Evolutionary conservation across 2,329 filamentous ascomycete genomes (phyloP).

Genomic region (Fusarium sacchari): DNA sequence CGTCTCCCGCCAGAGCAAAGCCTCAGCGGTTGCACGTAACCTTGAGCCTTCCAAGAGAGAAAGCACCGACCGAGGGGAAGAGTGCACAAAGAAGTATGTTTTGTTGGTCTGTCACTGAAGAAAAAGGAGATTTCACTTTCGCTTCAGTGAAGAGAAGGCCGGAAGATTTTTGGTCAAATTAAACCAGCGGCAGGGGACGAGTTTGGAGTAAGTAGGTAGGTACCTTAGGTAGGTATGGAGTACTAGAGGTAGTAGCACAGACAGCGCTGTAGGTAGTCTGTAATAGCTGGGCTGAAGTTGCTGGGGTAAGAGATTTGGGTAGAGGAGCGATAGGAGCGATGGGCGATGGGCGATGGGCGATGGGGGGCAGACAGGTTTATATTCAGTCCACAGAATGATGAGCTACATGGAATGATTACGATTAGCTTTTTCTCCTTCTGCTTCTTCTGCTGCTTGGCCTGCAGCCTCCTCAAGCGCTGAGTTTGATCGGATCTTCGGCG

Average conservation of each 20-base stretch:
- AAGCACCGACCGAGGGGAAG: not conserved
- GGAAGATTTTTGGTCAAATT: slow-evolving; percentile 35
- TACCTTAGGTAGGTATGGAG: no score
- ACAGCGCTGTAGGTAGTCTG: not conserved
- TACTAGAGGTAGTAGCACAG: no score
- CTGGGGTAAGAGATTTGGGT: slow-evolving; percentile 15
- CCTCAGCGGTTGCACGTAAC: slow-evolving; percentile 29
- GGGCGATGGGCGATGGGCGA: slow-evolving; percentile 15
- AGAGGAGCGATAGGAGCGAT: slow-evolving; percentile 6
- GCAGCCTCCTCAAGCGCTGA: slow-evolving; percentile 19
- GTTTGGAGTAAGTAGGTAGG: not conserved
- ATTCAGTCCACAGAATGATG: slow-evolving; percentile 28
- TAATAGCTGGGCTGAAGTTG: slow-evolving; percentile 12
- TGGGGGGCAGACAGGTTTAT: slow-evolving; percentile 37
- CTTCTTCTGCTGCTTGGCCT: slow-evolving; percentile 28
- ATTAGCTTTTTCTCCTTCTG: slow-evolving; percentile 23
- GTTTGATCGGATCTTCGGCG: slow-evolving; percentile 43
- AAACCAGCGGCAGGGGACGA: slow-evolving; percentile 26
- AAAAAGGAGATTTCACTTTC: slow-evolving; percentile 32
- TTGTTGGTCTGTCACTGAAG: slow-evolving; percentile 14
- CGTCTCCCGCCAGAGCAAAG: slow-evolving; percentile 28
- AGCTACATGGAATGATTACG: slow-evolving; percentile 23
- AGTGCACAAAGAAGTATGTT: not conserved
- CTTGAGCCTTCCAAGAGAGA: not conserved
- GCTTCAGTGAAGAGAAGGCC: slow-evolving; percentile 18